Base-by-base conservation (phyloP, 2,329 filamentous ascomycete species). In the Rachicladosporium sp. region DNA sequence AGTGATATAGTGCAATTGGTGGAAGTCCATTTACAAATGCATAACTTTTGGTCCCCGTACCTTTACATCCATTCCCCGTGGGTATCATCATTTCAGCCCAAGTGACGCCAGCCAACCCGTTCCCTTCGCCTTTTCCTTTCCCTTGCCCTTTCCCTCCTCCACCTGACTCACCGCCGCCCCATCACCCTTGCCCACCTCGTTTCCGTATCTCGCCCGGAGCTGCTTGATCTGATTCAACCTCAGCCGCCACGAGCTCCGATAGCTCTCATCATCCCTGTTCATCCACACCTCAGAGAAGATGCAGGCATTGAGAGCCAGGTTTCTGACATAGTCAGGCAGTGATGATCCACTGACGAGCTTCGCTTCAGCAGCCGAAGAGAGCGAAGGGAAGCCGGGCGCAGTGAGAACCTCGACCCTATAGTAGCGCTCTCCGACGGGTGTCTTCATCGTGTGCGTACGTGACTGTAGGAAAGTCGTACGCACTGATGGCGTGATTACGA, bases 201-300 rank as follows among this genome's bases (percentile, higher is more conserved):
- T 27, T 27, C 23, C 42, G 35, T 54, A 56, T 43, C 73, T 76
- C 43, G 93, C 84, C 21, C 87, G 77, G 36, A 98, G 71, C 33
- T 78, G 74, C 56, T 82, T 81, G 56, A 98, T 93, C 57, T 89
- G 83, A 36, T 82, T 76, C 9, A 96, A 72, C 36, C 91, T 78
- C 51, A 81, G 84, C 43, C 86, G 78, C 91, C 91, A 96, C 6
- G 85, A 84, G 8, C 86, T 91, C 23, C 91, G 72, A 54, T 93
- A 80, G 58, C 93, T 87, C 36, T 54, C 49, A 2, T 51, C 52
- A 41, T 82, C 82, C 4, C 80, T 81, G 23, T 46, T 82, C 35
- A 76, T 75, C 86, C 89, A 95, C n/a, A 95, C 88, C 33, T 82
- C 74, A 2, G 83, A 86, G 59, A 96, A 95, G 6, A 96, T 85